Base-by-base conservation (phyloP, 202 grass and related monocot genomes). In the Bolboschoenoplectus hybrid region DNA sequence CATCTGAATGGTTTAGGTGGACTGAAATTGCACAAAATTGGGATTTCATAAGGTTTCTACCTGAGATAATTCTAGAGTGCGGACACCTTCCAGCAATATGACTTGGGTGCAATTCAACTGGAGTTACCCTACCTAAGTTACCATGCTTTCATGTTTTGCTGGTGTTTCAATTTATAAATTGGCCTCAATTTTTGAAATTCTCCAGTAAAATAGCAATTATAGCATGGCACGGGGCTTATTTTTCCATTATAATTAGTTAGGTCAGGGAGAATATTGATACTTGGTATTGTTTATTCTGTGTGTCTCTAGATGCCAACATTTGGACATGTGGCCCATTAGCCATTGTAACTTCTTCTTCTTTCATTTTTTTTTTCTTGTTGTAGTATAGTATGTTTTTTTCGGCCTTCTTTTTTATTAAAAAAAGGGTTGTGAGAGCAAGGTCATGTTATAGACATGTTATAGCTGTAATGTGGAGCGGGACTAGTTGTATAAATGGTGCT, bases 241-340 rank as follows among this genome's bases (percentile, higher is more conserved):
- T 44, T 83, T 53, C 12, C 43, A 83, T 32, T 74, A 67, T 12
- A 35, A 83, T 43, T 82, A 63, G 20, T 82, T 65, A 82, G 61
- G 40, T 63, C 43, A 49, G 61, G 61, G 44, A 49, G 61, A 64
- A 26, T 26, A 26, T 83, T 36, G 63, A 69, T 51, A 40, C 3
- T 64, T 69, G 58, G 26, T 83, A 67, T 83, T 83, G 81, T 66
- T 66, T 82, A 35, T 62, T 62, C 32, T 81, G 36, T 82, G 58
- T 82, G 49, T 55, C 51, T 77, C 12, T 16, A 12, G 13, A 57
- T 78, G 57, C 49, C 74, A 57, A 56, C 74, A 57, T 50, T 82
- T 82, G 38, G 44, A 32, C 64, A 83, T 83, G 81, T 65, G 61
- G 45, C 49, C 46, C 81, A 40, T 83, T 66, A 38, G 46, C 12